A percentile compares a stretch with the other conserved stretches of the same genome.
phyloP scores from a whole-genome alignment of 148 eudicot genomes.

The Nyssa sinensis region DNA sequence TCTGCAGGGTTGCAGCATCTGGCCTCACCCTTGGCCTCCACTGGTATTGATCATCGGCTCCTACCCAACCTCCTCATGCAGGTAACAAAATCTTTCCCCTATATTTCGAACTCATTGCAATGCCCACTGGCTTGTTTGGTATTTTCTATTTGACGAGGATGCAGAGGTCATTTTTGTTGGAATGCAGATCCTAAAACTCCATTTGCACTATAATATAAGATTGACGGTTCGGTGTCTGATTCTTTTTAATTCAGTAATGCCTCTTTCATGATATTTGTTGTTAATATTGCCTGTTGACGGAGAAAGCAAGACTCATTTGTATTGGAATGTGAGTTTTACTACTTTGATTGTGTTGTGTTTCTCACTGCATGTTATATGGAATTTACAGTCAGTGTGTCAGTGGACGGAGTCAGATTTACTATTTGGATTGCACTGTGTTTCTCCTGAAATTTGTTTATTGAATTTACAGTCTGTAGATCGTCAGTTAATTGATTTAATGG shows the following conservation, averaged over 20 bases:
- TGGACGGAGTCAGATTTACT: not conserved
- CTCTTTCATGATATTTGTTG: not conserved
- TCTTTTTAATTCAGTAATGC: not conserved
- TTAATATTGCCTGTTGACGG: not conserved
- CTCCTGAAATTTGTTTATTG: no score
- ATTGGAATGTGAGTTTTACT: not conserved
- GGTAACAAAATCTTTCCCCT: constrained; percentile 37
- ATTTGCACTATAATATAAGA: not conserved
- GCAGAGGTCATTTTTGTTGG: no score
- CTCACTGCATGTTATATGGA: no score
- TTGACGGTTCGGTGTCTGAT: not conserved
- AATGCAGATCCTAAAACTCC: not conserved
- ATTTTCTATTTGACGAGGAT: not conserved
- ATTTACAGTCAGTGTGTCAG: no score
- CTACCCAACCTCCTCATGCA: constrained; percentile 84
- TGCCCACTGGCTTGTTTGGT: not conserved
- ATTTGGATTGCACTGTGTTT: no score
- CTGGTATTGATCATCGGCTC: constrained; percentile 44
- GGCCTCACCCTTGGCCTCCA: constrained; percentile 94
- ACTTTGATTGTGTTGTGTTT: no score
- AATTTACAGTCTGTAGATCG: no score
- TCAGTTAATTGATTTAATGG: not conserved
- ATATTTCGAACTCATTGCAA: not conserved
- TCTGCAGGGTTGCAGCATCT: constrained; percentile 99
- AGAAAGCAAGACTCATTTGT: not conserved